Evolutionary conservation across 2,329 filamentous ascomycete species (phyloP).

Genomic region (Neoscytalidium dimidiatum): DNA sequence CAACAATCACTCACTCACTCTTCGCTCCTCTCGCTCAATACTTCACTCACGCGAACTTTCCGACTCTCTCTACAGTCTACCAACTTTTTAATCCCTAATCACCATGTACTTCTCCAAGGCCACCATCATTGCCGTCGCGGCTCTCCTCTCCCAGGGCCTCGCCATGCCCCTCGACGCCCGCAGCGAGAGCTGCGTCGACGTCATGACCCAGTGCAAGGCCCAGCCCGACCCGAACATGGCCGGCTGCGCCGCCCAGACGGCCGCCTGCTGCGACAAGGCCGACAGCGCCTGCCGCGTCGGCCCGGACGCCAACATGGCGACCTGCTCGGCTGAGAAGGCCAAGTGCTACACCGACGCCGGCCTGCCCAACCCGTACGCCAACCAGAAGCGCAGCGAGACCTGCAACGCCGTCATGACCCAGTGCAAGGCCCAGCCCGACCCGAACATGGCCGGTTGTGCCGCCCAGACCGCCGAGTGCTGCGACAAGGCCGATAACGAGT

Average conservation of each 20-base stretch:
- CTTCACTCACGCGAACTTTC: not conserved
- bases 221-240: conserved; percentile 7
- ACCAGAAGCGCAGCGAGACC: not conserved
- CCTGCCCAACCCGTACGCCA: conserved; percentile 4
- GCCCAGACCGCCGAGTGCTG: not conserved
- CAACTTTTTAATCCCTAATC: conserved; percentile 9
- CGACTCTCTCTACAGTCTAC: not conserved
- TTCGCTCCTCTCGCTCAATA: not conserved
- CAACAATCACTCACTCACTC: conserved; percentile 12
- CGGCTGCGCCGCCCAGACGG: not conserved
- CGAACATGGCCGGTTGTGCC: not conserved
- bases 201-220: conserved; percentile 9
- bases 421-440: not conserved
- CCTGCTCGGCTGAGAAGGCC: not conserved
- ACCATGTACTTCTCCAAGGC: conserved; percentile 17
- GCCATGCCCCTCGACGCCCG: conserved; percentile 14
- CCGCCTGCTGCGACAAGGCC: not conserved
- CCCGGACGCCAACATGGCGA: conserved; percentile 14
- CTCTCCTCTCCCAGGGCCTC: conserved; percentile 11
- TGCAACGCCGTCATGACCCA: not conserved
- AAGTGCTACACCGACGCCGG: not conserved
- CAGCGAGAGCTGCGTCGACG: not conserved
- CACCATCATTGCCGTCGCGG: conserved; percentile 20
- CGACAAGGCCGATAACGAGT: not conserved
- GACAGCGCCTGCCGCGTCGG: conserved; percentile 3